Percentiles rank a stretch among this genome's conserved stretches.
These are phyloP conservation scores for Lophium mytilinum DNA, from an alignment of 495 filamentous ascomycete species.

Conservation along the genomic window DNA sequence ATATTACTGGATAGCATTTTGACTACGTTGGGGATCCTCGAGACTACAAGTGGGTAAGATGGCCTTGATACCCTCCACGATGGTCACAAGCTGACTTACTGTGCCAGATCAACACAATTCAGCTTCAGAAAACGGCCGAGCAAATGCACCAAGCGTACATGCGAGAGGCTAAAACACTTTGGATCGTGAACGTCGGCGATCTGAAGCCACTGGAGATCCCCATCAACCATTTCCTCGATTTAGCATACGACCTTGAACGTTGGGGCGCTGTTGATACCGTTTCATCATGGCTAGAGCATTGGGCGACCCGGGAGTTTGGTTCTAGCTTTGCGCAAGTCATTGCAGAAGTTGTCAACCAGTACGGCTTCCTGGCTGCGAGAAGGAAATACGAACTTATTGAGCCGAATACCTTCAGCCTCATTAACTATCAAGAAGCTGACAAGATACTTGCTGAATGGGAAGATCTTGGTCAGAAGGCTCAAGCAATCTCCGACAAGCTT, in stretches of 20 bases:
- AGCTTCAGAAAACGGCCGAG: slow-evolving; percentile 56
- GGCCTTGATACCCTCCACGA: not conserved
- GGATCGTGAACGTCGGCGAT: slow-evolving; percentile 73
- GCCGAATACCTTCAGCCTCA: slow-evolving; percentile 51
- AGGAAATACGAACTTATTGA: too few species aligned
- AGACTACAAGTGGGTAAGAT: slow-evolving; percentile 50
- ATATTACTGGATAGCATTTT: slow-evolving; percentile 41
- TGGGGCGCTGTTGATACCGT: slow-evolving; percentile 48
- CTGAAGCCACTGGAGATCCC: slow-evolving; percentile 62
- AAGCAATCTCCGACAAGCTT: slow-evolving; percentile 48
- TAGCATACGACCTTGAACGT: slow-evolving; percentile 54
- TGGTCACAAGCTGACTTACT: not conserved
- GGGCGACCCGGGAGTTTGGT: slow-evolving; percentile 59
- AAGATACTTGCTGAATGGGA: slow-evolving; percentile 56
- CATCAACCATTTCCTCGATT: slow-evolving; percentile 57
- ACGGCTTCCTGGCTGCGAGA: too few species aligned
- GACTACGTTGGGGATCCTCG: slow-evolving; percentile 61
- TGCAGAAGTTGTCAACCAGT: too few species aligned
- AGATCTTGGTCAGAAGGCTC: slow-evolving; percentile 43
- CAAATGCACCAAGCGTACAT: slow-evolving; percentile 59
- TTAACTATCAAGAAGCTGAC: slow-evolving; percentile 68
- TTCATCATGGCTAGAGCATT: slow-evolving; percentile 46
- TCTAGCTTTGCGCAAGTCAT: too few species aligned
- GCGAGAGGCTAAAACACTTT: slow-evolving; percentile 56
- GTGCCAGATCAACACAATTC: slow-evolving; percentile 56